A percentile compares a stretch with the other conserved stretches of the same genome.
Conservation (phyloP, 352 stramenopile species). For the Phytophthora vignae region DNA sequence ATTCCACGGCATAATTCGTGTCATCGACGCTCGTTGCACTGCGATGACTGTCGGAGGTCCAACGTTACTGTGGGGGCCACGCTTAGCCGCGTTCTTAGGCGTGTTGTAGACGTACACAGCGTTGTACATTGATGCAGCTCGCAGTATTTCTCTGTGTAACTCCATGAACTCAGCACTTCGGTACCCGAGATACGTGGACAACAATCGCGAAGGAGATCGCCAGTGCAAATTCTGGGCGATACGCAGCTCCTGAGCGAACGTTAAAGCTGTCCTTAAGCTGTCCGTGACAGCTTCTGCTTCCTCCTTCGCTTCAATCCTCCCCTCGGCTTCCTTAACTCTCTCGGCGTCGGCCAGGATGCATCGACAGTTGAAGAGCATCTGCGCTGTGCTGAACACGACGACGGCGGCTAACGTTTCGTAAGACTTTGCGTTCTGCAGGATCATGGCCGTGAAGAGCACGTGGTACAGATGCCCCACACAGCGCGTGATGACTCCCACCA, state of each 20-base stretch:
- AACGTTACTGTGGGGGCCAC: constrained; percentile 10
- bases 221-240: constrained; percentile 37
- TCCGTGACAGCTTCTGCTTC: background rate
- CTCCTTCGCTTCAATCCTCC: constrained; percentile 6
- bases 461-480: constrained; percentile 52
- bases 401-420: constrained; percentile 37
- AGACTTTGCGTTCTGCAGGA: constrained; percentile 55
- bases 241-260: constrained; percentile 14
- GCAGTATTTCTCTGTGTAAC: constrained; percentile 27
- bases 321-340: constrained; percentile 5
- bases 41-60: background rate
- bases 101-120: constrained; percentile 15
- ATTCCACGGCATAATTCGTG: constrained; percentile 24
- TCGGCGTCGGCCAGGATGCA: constrained; percentile 24
- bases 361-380: constrained; percentile 44
- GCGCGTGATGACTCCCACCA: constrained; percentile 37
- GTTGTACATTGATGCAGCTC: constrained; percentile 14
- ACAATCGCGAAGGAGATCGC: constrained; percentile 19
- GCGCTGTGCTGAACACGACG: constrained; percentile 28
- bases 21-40: constrained; percentile 14
- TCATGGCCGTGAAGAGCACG: constrained; percentile 50
- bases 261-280: constrained; percentile 10
- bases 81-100: background rate
- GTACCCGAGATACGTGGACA: constrained; percentile 44
- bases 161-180: constrained; percentile 15